These are phyloP conservation scores for Kickxella alabastrina DNA, from an alignment of 192 early-diverging fungal genomes.

Conservation along the genomic window DNA sequence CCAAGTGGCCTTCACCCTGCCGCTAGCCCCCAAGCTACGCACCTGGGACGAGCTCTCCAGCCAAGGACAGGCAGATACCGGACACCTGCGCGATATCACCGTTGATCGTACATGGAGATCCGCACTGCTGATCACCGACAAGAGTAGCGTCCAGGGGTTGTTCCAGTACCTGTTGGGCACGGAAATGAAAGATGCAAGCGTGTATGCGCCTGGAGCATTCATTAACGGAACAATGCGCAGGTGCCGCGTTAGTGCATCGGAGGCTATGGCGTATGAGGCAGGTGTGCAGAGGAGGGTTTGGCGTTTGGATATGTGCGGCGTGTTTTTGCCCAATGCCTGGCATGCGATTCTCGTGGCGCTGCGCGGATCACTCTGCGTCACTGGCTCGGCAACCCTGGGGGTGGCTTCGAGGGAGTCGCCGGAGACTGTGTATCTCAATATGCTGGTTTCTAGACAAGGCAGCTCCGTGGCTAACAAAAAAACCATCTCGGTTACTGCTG, in stretches of 20 bases:
- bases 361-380: conserved; percentile 6
- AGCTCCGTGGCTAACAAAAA: conserved; percentile 28
- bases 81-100: conserved; percentile 16
- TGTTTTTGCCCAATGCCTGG: conserved; percentile 40
- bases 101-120: conserved; percentile 40
- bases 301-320: conserved; percentile 30
- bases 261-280: conserved; percentile 20
- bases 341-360: conserved; percentile 11
- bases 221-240: conserved; percentile 37
- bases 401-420: conserved; percentile 22
- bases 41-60: conserved; percentile 29
- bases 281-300: too few relatives aligned
- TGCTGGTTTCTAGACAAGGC: conserved; percentile 41
- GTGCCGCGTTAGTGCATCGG: conserved; percentile 17
- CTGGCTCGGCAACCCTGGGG: conserved; percentile 3
- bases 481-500: background rate
- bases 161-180: conserved; percentile 15
- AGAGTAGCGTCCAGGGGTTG: conserved; percentile 13
- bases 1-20: conserved; percentile 29
- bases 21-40: conserved; percentile 30
- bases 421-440: conserved; percentile 35
- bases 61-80: background rate
- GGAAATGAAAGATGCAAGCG: conserved; percentile 7
- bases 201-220: conserved; percentile 25
- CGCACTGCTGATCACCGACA: conserved; percentile 33